Evolutionary conservation across 176 grass and related monocot species (phyloP).

Genomic region (Oryza brachyantha): DNA sequence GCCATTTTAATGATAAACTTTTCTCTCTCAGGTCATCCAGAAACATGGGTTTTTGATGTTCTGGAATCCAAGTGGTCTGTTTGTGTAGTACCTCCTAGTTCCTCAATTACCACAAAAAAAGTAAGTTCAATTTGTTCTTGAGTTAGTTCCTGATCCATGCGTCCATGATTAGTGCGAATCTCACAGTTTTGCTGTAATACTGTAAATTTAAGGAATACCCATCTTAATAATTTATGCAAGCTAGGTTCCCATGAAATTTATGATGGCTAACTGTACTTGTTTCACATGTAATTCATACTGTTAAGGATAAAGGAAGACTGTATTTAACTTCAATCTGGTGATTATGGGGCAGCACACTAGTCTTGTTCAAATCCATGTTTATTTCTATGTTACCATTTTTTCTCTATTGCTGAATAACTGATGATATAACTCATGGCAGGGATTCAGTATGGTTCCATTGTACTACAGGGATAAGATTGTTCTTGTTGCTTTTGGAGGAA

Average conservation of each 20-base stretch:
- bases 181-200: not conserved
- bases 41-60: conserved; percentile 87
- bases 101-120: conserved; percentile 85
- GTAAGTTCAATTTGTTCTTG: conserved; percentile 44
- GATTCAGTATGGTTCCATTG: conserved; percentile 92
- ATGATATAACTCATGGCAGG: conserved; percentile 55
- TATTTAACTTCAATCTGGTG: not conserved
- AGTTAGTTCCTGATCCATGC: not conserved
- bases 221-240: not conserved
- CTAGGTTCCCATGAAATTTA: not conserved
- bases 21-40: conserved; percentile 67
- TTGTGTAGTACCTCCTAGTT: conserved; percentile 71
- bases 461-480: conserved; percentile 80
- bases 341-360: not conserved
- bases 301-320: not conserved
- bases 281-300: not conserved
- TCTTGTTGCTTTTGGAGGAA: conserved; percentile 95
- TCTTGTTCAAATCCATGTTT: not conserved
- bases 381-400: not conserved
- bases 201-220: not conserved
- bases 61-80: conserved; percentile 83
- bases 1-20: not conserved
- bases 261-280: not conserved
- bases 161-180: not conserved
- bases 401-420: not conserved